These are phyloP conservation scores for Yamadazyma sp. DNA, from an alignment of 805 yeast genomes.

Conservation along the genomic window DNA sequence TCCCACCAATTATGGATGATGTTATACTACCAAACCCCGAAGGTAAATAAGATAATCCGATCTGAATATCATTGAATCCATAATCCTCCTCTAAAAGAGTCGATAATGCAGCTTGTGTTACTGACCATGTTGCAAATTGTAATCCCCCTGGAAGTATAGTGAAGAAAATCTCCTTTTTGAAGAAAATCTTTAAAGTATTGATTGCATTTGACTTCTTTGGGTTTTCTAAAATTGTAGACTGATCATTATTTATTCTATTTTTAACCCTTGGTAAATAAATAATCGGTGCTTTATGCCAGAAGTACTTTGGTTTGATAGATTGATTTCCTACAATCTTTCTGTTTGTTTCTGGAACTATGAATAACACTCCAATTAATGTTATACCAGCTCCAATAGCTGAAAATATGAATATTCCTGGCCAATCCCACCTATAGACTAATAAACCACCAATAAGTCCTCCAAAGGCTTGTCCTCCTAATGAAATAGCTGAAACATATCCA, in stretches of 20 bases:
- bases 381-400: slow-evolving; percentile 58
- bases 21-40: slow-evolving; percentile 62
- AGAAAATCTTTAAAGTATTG: slow-evolving; percentile 37
- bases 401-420: slow-evolving; percentile 78
- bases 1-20: slow-evolving; percentile 59
- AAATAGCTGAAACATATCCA: slow-evolving; percentile 59
- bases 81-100: slow-evolving; percentile 49
- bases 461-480: slow-evolving; percentile 67
- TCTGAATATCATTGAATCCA: slow-evolving; percentile 44
- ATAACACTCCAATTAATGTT: slow-evolving; percentile 25
- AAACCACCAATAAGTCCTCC: slow-evolving; percentile 67
- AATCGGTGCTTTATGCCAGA: slow-evolving; percentile 43
- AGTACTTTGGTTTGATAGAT: slow-evolving; percentile 46
- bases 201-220: slow-evolving; percentile 18
- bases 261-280: slow-evolving; percentile 22
- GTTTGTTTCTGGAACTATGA: slow-evolving; percentile 67
- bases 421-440: slow-evolving; percentile 28
- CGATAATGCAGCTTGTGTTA: slow-evolving; percentile 60
- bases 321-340: slow-evolving; percentile 72
- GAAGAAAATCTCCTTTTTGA: slow-evolving; percentile 41
- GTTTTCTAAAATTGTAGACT: slow-evolving; percentile 20
- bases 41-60: slow-evolving; percentile 69
- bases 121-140: slow-evolving; percentile 65
- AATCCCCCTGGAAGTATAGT: slow-evolving; percentile 54
- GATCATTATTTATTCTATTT: slow-evolving; percentile 23